phyloP scores from a whole-genome alignment of 306 rosid species.

The Parietaria judaica region DNA sequence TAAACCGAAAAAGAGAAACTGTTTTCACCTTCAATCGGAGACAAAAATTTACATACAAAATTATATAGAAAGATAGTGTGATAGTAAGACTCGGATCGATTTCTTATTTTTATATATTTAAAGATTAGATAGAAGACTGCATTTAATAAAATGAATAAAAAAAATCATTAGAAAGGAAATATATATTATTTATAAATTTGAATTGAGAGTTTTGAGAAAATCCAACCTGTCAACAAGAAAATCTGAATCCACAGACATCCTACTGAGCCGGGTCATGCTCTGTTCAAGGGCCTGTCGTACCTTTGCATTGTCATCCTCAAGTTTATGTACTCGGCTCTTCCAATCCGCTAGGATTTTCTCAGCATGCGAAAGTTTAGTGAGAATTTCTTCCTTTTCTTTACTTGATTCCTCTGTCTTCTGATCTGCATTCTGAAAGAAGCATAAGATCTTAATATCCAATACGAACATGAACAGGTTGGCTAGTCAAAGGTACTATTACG shows the following conservation, averaged over 20 bases:
- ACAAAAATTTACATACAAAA: too few species aligned
- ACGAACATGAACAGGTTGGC: not conserved
- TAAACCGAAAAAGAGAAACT: too few species aligned
- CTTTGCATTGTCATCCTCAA: constrained; percentile 92
- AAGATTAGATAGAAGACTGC: too few species aligned
- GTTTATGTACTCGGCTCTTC: constrained; percentile 76
- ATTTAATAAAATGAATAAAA: too few species aligned
- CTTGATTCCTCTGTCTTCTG: constrained; percentile 42
- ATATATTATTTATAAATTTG: too few species aligned
- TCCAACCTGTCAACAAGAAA: constrained; percentile 89
- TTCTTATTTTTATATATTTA: too few species aligned
- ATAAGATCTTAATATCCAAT: constrained; percentile 3
- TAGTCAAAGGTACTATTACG: not conserved
- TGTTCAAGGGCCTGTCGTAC: constrained; percentile 85
- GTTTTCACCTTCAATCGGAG: too few species aligned
- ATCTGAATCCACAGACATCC: constrained; percentile 98
- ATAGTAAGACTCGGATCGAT: too few species aligned
- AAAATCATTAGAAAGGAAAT: too few species aligned
- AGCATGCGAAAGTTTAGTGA: constrained; percentile 61
- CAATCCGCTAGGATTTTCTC: constrained; percentile 66
- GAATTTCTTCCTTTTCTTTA: constrained; percentile 62
- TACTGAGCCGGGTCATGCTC: constrained; percentile 88
- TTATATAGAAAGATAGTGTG: too few species aligned
- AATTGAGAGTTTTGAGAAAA: constrained; percentile 2
- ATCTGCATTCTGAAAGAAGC: constrained; percentile 55